A percentile compares a stretch with the other conserved stretches of the same genome.
phyloP scores from a whole-genome alignment of 805 yeast species.

The Barnettozyma wickerhamii region DNA sequence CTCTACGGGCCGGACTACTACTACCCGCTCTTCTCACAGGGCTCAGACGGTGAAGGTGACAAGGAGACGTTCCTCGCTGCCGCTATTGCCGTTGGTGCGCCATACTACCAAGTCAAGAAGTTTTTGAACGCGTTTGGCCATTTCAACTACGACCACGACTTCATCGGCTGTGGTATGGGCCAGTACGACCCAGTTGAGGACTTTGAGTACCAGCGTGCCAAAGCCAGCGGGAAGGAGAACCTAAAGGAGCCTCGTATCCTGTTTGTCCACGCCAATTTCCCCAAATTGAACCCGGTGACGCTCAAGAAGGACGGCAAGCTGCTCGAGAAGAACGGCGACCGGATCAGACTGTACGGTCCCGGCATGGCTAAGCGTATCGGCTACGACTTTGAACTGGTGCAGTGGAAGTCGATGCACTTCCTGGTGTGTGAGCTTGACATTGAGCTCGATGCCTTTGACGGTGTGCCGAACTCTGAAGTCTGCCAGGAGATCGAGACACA shows the following conservation, averaged over 20 bases:
- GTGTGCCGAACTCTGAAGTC: conserved; percentile 36
- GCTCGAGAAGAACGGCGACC: conserved; percentile 37
- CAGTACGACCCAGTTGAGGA: conserved; percentile 57
- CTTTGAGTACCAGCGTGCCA: conserved; percentile 29
- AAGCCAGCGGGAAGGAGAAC: conserved; percentile 15
- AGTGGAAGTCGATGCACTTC: conserved; percentile 54
- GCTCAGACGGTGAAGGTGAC: conserved; percentile 52
- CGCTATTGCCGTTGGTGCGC: conserved; percentile 51
- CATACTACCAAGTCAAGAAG: conserved; percentile 57
- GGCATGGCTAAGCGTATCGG: conserved; percentile 49
- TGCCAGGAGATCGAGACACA: conserved; percentile 50
- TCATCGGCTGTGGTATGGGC: conserved; percentile 61
- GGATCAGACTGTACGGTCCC: conserved; percentile 56
- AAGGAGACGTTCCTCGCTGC: conserved; percentile 61
- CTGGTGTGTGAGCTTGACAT: conserved; percentile 49
- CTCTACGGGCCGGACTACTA: conserved; percentile 56
- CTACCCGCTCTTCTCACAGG: conserved; percentile 54
- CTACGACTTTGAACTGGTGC: conserved; percentile 53
- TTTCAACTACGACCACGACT: conserved; percentile 34
- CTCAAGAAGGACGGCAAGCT: conserved; percentile 40
- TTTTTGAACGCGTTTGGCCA: conserved; percentile 54
- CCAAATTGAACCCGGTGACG: conserved; percentile 60
- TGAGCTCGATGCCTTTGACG: conserved; percentile 39
- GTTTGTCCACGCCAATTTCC: conserved; percentile 64
- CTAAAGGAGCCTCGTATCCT: conserved; percentile 31